phyloP scores from a whole-genome alignment of 164 flowering plant genomes.

The Annona squamosa region DNA sequence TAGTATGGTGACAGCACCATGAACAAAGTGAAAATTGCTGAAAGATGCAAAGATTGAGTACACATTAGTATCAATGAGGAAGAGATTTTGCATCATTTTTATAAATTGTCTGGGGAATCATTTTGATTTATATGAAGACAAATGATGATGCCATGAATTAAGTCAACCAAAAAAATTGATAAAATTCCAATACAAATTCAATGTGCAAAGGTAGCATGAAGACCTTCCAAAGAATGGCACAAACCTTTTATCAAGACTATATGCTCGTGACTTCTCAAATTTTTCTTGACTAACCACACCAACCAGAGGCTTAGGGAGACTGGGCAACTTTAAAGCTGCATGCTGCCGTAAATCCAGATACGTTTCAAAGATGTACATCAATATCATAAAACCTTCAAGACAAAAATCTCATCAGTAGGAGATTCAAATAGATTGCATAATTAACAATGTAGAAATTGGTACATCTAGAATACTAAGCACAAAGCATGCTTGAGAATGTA shows the following conservation, averaged over 20 bases:
- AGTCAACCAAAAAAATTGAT: neutral
- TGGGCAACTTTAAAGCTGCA: slow-evolving; percentile 65
- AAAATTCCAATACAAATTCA: neutral
- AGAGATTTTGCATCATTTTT: neutral
- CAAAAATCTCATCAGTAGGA: neutral
- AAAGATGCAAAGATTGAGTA: slow-evolving; percentile 11
- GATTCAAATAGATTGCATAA: neutral
- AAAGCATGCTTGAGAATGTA: no score
- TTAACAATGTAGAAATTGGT: neutral
- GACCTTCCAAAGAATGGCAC: neutral
- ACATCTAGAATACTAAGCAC: no score
- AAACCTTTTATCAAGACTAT: slow-evolving; percentile 93
- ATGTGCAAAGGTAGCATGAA: neutral
- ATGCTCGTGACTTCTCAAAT: slow-evolving; percentile 79
- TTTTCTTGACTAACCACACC: slow-evolving; percentile 86
- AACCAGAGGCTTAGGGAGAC: slow-evolving; percentile 69
- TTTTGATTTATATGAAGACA: neutral
- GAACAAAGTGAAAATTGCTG: slow-evolving; percentile 88
- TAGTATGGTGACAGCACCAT: slow-evolving; percentile 66
- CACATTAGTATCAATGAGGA: neutral
- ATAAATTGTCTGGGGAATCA: no score
- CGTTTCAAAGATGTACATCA: slow-evolving; percentile 74
- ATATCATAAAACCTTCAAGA: slow-evolving; percentile 69
- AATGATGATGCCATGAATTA: neutral
- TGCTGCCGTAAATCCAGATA: slow-evolving; percentile 89